A percentile compares a stretch with the other conserved stretches of the same genome.
phyloP scores from a whole-genome alignment of 257 asterid species.

The Solanum virginianum region DNA sequence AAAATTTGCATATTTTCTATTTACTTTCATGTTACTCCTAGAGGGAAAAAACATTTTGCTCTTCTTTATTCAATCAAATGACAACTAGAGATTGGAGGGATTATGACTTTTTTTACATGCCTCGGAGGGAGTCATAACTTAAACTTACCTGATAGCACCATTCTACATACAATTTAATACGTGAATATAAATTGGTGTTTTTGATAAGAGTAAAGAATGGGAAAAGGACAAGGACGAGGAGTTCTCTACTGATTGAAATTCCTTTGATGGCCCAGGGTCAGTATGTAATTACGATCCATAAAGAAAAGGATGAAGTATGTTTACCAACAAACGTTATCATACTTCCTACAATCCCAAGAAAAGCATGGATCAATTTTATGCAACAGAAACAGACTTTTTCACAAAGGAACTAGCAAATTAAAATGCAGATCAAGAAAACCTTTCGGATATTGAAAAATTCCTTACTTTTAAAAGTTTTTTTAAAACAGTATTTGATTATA shows the following conservation, averaged over 20 bases:
- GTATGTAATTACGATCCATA: neutral
- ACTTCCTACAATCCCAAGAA: neutral
- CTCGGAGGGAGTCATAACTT: neutral
- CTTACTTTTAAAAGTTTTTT: neutral
- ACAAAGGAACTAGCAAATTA: neutral
- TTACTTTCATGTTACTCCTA: neutral
- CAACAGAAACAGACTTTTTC: neutral
- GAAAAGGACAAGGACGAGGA: neutral
- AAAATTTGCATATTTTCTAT: neutral
- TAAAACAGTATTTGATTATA: too few species aligned
- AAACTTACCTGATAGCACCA: neutral
- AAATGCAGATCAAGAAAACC: neutral
- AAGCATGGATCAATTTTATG: neutral
- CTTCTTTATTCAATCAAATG: neutral
- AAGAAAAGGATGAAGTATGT: neutral
- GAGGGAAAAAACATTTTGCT: neutral
- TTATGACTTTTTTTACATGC: neutral
- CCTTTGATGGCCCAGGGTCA: neutral
- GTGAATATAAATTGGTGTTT: neutral
- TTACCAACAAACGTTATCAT: neutral
- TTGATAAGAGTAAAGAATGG: neutral
- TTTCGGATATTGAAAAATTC: neutral
- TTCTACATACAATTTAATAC: neutral
- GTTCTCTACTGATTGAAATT: neutral
- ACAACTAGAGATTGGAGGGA: neutral